Percentiles rank a stretch among this genome's conserved stretches.
phyloP scores from a whole-genome alignment of 2,329 filamentous ascomycete genomes.

The Periglandula ipomoeae region DNA sequence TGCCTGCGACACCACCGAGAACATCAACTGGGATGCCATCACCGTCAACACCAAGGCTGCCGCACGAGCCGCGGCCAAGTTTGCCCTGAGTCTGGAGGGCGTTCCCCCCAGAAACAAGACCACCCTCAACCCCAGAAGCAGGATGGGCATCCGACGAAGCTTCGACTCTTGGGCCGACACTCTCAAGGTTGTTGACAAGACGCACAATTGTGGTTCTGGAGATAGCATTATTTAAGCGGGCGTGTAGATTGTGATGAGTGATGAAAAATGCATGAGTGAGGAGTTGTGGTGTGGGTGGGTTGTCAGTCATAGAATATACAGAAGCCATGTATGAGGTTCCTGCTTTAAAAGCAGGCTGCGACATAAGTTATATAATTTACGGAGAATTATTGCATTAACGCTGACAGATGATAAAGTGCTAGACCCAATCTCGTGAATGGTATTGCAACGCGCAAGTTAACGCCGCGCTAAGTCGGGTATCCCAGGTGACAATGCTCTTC shows the following conservation, averaged over 20 bases:
- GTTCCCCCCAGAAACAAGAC: slow-evolving; percentile 24
- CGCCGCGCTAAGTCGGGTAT: too few species aligned
- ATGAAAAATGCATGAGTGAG: background rate
- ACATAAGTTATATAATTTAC: too few species aligned
- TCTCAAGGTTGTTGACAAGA: slow-evolving; percentile 17
- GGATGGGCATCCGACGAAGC: slow-evolving; percentile 14
- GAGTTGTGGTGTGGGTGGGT: background rate
- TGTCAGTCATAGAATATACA: background rate
- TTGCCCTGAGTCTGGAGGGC: slow-evolving; percentile 26
- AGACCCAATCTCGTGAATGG: too few species aligned
- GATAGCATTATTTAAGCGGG: slow-evolving; percentile 5
- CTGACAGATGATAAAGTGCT: too few species aligned
- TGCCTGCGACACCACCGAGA: slow-evolving; percentile 29
- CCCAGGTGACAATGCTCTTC: too few species aligned
- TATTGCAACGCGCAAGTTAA: too few species aligned
- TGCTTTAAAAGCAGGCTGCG: background rate
- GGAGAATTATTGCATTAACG: too few species aligned
- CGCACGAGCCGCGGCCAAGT: slow-evolving; percentile 37
- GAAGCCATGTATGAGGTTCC: background rate
- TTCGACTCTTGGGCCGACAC: slow-evolving; percentile 18
- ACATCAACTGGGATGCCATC: slow-evolving; percentile 32
- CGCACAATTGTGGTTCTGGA: slow-evolving; percentile 19
- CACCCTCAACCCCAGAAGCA: slow-evolving; percentile 17
- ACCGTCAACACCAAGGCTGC: slow-evolving; percentile 34
- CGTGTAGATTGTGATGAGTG: background rate